phyloP scores from a whole-genome alignment of 768 basidiomycete genomes.

The Mycena amicta region DNA sequence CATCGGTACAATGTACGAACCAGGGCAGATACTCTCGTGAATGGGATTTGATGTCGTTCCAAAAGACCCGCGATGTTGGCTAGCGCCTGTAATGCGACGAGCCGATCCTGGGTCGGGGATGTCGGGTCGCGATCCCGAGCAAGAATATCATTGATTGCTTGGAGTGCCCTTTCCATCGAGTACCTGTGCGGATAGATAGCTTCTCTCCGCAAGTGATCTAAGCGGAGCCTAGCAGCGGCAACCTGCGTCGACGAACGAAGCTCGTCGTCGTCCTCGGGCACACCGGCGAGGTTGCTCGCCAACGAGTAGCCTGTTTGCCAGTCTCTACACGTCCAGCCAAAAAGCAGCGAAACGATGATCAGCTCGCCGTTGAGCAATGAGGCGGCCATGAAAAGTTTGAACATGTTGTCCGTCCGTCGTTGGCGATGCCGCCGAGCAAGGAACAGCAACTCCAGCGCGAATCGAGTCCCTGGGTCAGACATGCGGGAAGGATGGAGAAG shows the following conservation, averaged over 20 bases:
- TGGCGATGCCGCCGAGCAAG: conserved; percentile 58
- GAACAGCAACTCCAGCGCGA: conserved; percentile 55
- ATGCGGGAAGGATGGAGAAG: conserved; percentile 38
- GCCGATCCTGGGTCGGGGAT: conserved; percentile 25
- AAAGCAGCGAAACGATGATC: conserved; percentile 71
- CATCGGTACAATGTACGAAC: conserved; percentile 49
- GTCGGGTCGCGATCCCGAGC: conserved; percentile 26
- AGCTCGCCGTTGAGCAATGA: conserved; percentile 81
- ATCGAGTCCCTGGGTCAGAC: conserved; percentile 42
- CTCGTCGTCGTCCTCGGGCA: conserved; percentile 16
- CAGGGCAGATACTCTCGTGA: conserved; percentile 45
- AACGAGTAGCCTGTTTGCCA: conserved; percentile 48
- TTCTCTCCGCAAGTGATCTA: conserved; percentile 19
- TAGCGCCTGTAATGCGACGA: conserved; percentile 58
- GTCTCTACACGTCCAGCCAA: conserved; percentile 65
- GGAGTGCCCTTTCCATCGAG: conserved; percentile 31
- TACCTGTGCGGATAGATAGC: conserved; percentile 17
- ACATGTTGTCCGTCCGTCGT: conserved; percentile 61
- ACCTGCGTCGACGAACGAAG: conserved; percentile 15
- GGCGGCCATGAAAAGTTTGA: conserved; percentile 58
- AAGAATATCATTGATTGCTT: conserved; percentile 37
- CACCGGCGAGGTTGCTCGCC: conserved; percentile 26
- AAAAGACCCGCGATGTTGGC: conserved; percentile 58
- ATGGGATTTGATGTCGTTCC: conserved; percentile 51
- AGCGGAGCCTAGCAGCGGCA: conserved; percentile 7